These are phyloP conservation scores for Aspergillus sergii DNA, from an alignment of 2,329 filamentous ascomycete species.

Conservation along the genomic window DNA sequence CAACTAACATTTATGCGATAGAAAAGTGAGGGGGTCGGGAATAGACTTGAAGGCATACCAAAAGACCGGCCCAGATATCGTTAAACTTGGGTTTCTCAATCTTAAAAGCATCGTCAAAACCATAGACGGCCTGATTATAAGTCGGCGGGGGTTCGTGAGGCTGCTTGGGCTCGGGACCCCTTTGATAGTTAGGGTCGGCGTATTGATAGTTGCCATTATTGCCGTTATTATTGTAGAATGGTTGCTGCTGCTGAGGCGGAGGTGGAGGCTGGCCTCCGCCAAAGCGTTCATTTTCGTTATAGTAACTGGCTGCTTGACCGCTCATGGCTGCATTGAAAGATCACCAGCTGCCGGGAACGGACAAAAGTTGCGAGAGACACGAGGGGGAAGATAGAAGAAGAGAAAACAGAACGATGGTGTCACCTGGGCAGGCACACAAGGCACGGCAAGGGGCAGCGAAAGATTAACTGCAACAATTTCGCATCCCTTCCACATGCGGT, in stretches of 20 bases:
- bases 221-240: conserved; percentile 15
- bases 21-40: background rate
- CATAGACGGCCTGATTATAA: conserved; percentile 40
- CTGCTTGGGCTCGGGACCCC: conserved; percentile 22
- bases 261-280: conserved; percentile 18
- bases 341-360: background rate
- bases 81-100: conserved; percentile 84
- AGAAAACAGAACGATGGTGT: background rate
- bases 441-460: background rate
- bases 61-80: conserved; percentile 83
- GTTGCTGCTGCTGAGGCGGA: conserved; percentile 20
- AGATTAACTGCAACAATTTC: background rate
- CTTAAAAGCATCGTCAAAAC: conserved; percentile 81
- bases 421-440: background rate
- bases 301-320: conserved; percentile 42
- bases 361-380: background rate
- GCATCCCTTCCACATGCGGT: conserved; percentile 2
- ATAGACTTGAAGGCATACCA: conserved; percentile 56
- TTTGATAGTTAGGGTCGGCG: conserved; percentile 13
- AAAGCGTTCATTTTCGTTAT: conserved; percentile 32
- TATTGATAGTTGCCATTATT: conserved; percentile 24
- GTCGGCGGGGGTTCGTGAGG: conserved; percentile 29
- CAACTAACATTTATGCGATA: background rate
- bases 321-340: conserved; percentile 31
- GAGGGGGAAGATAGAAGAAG: background rate